A percentile compares a stretch with the other conserved stretches of the same genome.
These are phyloP conservation scores for Vanilla planifolia DNA, from an alignment of 106 monocot species.

Conservation along the genomic window DNA sequence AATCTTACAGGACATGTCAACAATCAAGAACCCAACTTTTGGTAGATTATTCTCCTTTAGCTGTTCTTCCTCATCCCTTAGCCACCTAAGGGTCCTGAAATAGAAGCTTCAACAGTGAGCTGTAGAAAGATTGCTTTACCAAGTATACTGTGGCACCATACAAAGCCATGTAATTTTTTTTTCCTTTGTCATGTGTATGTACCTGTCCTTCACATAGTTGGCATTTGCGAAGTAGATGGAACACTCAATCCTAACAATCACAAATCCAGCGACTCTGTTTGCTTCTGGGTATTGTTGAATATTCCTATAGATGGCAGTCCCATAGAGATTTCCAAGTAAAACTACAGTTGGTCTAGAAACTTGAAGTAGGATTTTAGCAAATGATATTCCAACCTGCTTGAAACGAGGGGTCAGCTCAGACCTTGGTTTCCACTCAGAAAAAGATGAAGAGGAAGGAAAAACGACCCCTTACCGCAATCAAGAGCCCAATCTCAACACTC, in stretches of 20 bases:
- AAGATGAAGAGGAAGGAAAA: too few relatives aligned
- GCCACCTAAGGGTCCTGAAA: conserved; percentile 54
- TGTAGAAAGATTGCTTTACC: not conserved
- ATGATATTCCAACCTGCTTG: conserved; percentile 42
- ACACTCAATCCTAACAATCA: conserved; percentile 52
- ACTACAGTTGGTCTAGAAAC: conserved; percentile 57
- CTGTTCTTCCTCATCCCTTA: conserved; percentile 49
- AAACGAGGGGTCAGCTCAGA: not conserved
- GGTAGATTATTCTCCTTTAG: conserved; percentile 14
- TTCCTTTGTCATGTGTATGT: too few relatives aligned
- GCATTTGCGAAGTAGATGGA: conserved; percentile 26
- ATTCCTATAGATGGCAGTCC: conserved; percentile 45
- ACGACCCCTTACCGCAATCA: conserved; percentile 26
- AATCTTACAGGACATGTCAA: conserved; percentile 60
- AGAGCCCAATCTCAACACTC: conserved; percentile 26
- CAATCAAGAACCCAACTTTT: conserved; percentile 33
- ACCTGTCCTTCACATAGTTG: not conserved
- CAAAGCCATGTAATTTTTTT: too few relatives aligned
- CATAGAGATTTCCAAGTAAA: conserved; percentile 42
- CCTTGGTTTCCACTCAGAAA: too few relatives aligned
- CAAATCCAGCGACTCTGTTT: conserved; percentile 21
- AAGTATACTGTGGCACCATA: too few relatives aligned
- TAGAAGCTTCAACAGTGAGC: not conserved
- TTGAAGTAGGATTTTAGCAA: conserved; percentile 56
- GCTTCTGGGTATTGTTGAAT: conserved; percentile 24